phyloP scores from a whole-genome alignment of 1,284 basidiomycete species.

The Ceratobasidium sp. region DNA sequence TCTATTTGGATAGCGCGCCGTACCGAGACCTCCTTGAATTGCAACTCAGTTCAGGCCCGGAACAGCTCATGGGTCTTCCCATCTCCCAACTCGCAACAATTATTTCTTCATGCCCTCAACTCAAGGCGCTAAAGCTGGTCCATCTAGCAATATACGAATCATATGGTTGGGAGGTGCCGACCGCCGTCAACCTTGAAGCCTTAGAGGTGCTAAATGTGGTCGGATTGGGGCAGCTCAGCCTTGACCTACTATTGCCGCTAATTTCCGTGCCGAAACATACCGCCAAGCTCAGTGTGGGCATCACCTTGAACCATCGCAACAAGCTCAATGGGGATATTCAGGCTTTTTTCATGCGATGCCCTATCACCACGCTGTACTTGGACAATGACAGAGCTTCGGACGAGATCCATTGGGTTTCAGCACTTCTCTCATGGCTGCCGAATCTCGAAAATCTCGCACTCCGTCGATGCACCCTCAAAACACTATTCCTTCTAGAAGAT shows the following conservation, averaged over 20 bases:
- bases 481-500: no score
- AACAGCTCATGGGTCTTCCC: neutral
- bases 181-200: neutral
- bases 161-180: slow-evolving; percentile 9
- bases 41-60: no score
- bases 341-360: slow-evolving; percentile 1
- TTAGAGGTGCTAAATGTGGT: slow-evolving; percentile 15
- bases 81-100: neutral
- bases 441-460: neutral
- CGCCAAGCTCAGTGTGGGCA: slow-evolving; percentile 1
- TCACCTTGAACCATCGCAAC: neutral
- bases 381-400: neutral
- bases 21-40: slow-evolving; percentile 15
- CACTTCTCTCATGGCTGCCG: neutral
- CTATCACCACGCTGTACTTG: neutral
- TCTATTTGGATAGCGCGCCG: slow-evolving; percentile 11
- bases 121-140: slow-evolving; percentile 11
- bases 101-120: neutral
- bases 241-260: slow-evolving; percentile 5
- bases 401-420: neutral
- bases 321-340: neutral
- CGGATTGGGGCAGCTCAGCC: neutral
- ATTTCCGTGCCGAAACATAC: neutral
- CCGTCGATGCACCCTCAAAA: neutral
- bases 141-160: neutral